These are phyloP conservation scores for Boletus patriciae DNA, from an alignment of 768 basidiomycete genomes.

Conservation along the genomic window DNA sequence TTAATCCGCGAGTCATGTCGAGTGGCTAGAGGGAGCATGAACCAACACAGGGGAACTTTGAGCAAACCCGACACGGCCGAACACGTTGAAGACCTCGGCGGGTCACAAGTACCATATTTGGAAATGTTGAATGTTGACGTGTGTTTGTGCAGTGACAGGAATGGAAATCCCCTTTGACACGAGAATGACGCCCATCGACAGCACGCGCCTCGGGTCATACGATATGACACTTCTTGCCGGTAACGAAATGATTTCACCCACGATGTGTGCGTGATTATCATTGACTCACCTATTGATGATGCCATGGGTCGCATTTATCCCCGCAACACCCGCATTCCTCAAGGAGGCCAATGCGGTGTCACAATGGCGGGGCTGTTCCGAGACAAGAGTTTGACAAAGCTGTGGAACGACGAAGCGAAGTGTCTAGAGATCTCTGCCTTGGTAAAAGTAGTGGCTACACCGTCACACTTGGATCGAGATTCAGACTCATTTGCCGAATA, in stretches of 20 bases:
- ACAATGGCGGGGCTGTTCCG: too few species aligned
- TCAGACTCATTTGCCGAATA: neutral
- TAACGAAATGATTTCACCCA: neutral
- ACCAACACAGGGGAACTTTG: slow-evolving; percentile 18
- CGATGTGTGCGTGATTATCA: neutral
- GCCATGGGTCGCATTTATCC: neutral
- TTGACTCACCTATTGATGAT: neutral
- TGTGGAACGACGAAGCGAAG: neutral
- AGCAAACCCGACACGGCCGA: slow-evolving; percentile 13
- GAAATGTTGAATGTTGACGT: slow-evolving; percentile 14
- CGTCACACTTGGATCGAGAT: neutral
- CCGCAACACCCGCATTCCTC: neutral
- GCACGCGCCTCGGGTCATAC: too few species aligned
- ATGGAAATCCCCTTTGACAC: slow-evolving; percentile 12
- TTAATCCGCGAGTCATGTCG: slow-evolving; percentile 41
- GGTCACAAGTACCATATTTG: slow-evolving; percentile 19
- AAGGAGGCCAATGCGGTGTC: neutral
- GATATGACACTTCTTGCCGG: neutral
- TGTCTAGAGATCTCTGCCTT: neutral
- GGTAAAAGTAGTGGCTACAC: neutral
- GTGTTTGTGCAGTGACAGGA: slow-evolving; percentile 9
- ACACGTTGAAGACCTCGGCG: slow-evolving; percentile 2
- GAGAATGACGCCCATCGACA: too few species aligned
- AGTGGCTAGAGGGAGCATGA: neutral
- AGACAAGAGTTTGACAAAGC: neutral